phyloP scores from a whole-genome alignment of 2,329 filamentous ascomycete species.

The Trichophyton equinum region DNA sequence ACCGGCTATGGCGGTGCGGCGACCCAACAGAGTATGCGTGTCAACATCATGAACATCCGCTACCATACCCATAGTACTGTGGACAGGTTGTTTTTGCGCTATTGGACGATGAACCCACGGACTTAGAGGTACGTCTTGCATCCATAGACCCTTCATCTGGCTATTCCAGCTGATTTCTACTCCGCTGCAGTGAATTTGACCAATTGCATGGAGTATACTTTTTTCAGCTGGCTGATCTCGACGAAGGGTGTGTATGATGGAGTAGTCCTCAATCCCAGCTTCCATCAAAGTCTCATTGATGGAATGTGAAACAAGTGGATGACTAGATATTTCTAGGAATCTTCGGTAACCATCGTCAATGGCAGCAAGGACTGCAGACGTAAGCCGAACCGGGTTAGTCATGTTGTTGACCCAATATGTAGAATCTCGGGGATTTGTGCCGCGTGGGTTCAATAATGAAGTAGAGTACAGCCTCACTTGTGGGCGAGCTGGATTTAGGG shows the following conservation, averaged over 20 bases:
- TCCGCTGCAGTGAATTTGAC: not conserved
- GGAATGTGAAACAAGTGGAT: not conserved
- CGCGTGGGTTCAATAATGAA: not conserved
- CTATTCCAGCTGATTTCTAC: not conserved
- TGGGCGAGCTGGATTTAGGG: not conserved
- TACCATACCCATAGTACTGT: not conserved
- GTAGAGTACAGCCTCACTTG: not conserved
- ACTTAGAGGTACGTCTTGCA: not conserved
- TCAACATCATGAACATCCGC: not conserved
- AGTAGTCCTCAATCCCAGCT: not conserved
- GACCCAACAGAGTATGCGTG: not conserved
- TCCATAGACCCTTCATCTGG: not conserved
- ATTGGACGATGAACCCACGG: not conserved
- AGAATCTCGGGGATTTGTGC: not conserved
- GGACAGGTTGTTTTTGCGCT: not conserved
- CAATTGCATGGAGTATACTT: not conserved
- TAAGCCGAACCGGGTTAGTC: not conserved
- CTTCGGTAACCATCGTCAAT: not conserved
- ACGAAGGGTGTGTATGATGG: not conserved
- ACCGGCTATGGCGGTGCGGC: not conserved
- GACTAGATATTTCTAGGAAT: not conserved
- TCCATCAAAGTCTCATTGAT: not conserved
- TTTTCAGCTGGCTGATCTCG: not conserved
- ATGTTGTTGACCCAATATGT: not conserved
- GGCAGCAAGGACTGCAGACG: not conserved